phyloP scores from a whole-genome alignment of 805 yeast genomes.

The Komagataella pseudopastoris region DNA sequence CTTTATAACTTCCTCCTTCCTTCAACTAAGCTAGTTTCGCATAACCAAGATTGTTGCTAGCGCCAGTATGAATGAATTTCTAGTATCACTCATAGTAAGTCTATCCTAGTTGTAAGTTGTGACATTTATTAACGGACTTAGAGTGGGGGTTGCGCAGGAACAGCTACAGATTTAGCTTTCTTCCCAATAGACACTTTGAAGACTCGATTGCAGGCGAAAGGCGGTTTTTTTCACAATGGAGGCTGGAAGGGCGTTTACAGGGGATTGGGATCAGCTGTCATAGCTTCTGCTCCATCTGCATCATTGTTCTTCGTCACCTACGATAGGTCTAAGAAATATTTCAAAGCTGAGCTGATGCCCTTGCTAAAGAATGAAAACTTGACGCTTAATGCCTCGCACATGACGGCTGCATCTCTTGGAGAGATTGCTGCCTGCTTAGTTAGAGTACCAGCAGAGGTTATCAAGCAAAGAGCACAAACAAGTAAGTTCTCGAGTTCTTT shows the following conservation, averaged over 20 bases:
- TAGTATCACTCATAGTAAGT: conserved; percentile 9
- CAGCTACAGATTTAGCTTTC: conserved; percentile 85
- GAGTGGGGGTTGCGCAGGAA: conserved; percentile 95
- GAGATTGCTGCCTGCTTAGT: conserved; percentile 90
- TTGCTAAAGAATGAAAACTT: conserved; percentile 14
- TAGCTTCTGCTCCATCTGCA: conserved; percentile 90
- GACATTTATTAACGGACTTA: conserved; percentile 2
- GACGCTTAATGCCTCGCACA: conserved; percentile 44
- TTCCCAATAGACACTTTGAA: conserved; percentile 95
- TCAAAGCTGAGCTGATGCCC: conserved; percentile 9
- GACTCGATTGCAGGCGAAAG: conserved; percentile 89
- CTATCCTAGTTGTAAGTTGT: neutral
- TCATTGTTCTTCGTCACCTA: conserved; percentile 72
- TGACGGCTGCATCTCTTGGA: conserved; percentile 81
- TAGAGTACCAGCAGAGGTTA: conserved; percentile 93
- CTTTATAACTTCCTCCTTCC: neutral
- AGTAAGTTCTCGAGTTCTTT: conserved; percentile 41
- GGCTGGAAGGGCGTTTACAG: conserved; percentile 86
- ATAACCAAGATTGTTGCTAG: neutral
- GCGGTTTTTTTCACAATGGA: conserved; percentile 88
- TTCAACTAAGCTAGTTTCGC: neutral
- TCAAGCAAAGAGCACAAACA: conserved; percentile 90
- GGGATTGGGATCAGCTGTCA: conserved; percentile 87
- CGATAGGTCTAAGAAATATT: conserved; percentile 48
- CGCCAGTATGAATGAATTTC: conserved; percentile 4